These are phyloP conservation scores for Blastocystis sp. DNA, from an alignment of 352 stramenopile species.

Conservation along the genomic window DNA sequence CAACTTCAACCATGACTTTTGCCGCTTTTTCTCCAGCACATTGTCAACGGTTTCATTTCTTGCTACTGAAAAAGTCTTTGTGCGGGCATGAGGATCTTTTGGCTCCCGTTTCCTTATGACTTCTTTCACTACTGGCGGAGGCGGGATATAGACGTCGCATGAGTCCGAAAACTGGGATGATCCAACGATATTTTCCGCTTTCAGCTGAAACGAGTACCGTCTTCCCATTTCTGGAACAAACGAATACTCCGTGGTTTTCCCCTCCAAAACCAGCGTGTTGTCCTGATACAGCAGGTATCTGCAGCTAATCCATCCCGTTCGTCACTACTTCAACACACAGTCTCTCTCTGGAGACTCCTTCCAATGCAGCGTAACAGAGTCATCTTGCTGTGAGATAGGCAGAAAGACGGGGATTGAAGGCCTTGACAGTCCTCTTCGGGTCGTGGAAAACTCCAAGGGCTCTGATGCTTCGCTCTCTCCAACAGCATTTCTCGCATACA, in stretches of 20 bases:
- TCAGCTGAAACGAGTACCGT: background rate
- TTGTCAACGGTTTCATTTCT: background rate
- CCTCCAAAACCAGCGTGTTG: background rate
- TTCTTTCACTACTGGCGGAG: conserved; percentile 23
- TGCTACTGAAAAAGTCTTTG: background rate
- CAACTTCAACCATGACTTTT: background rate
- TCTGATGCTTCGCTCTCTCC: background rate
- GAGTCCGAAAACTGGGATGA: background rate
- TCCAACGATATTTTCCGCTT: background rate
- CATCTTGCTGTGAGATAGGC: background rate
- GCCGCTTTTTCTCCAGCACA: background rate
- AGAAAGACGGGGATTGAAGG: background rate
- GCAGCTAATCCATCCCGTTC: background rate
- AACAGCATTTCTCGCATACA: background rate
- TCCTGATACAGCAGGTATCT: conserved; percentile 8
- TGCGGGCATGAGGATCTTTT: background rate
- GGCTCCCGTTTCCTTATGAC: background rate
- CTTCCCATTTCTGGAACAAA: background rate
- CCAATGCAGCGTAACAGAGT: background rate
- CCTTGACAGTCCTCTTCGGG: background rate
- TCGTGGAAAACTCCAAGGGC: background rate
- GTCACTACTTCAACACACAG: background rate
- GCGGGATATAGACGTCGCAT: background rate
- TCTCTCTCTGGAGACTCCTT: background rate
- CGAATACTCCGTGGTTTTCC: background rate